phyloP scores from a whole-genome alignment of 495 filamentous ascomycete genomes.

The Elasticomyces elasticus region DNA sequence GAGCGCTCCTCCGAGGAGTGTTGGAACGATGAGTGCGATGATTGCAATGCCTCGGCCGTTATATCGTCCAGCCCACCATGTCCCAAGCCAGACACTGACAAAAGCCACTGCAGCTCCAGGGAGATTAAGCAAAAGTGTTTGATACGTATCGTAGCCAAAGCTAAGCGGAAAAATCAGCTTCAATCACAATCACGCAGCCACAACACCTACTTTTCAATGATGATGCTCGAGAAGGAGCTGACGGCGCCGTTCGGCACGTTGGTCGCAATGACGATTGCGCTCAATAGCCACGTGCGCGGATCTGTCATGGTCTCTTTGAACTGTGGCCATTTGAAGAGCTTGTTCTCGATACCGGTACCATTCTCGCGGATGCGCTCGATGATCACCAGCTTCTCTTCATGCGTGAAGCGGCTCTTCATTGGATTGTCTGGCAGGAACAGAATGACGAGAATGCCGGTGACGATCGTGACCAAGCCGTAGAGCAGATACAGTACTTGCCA shows the following conservation, averaged over 20 bases:
- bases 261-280: conserved; percentile 21
- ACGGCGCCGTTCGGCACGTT: conserved; percentile 16
- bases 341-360: conserved; percentile 22
- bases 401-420: conserved; percentile 18
- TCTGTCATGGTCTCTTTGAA: conserved; percentile 48
- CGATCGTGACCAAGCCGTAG: conserved; percentile 40
- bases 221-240: conserved; percentile 8
- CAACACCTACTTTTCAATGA: conserved; percentile 9
- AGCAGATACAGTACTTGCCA: conserved; percentile 18
- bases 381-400: conserved; percentile 11
- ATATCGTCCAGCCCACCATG: conserved; percentile 3
- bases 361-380: conserved; percentile 21
- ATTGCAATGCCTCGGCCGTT: conserved; percentile 1
- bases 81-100: conserved; percentile 7
- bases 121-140: conserved; percentile 16
- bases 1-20: conserved; percentile 10
- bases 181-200: no score
- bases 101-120: conserved; percentile 14
- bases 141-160: conserved; percentile 11
- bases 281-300: conserved; percentile 17
- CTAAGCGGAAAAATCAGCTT: no score
- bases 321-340: conserved; percentile 45
- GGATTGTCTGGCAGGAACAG: conserved; percentile 25
- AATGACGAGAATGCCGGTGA: conserved; percentile 37
- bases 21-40: conserved; percentile 5